Conservation (phyloP, 805 yeast genomes). For the Cyberlindnera mrakii region DNA sequence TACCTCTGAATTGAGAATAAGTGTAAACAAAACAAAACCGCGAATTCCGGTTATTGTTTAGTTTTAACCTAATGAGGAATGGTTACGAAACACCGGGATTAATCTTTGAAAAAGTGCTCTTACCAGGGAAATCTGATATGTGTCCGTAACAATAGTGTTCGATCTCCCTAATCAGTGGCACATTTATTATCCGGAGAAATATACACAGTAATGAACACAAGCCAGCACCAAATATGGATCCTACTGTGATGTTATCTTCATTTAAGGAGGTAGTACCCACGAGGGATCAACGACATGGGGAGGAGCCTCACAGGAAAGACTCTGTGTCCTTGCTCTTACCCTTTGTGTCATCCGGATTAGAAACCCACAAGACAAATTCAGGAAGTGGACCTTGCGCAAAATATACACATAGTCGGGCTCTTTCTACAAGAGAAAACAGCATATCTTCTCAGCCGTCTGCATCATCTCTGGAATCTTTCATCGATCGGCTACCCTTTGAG, state of each 20-base stretch:
- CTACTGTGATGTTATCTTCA: not conserved
- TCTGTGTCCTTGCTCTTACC: conserved; percentile 13
- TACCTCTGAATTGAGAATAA: not conserved
- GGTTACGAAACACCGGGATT: not conserved
- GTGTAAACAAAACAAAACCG: conserved; percentile 4
- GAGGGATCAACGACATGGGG: not conserved
- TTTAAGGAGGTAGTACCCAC: not conserved
- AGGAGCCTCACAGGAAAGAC: not conserved
- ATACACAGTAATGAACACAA: not conserved
- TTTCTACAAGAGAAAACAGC: too few relatives aligned
- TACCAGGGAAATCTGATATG: not conserved
- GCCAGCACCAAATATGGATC: not conserved
- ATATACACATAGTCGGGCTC: too few relatives aligned
- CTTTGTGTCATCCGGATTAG: conserved; percentile 12
- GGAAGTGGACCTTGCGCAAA: too few relatives aligned
- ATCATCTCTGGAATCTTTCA: not conserved
- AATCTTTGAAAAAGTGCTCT: conserved; percentile 1
- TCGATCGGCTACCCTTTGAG: conserved; percentile 34
- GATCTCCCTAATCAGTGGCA: not conserved
- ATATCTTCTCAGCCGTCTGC: too few relatives aligned
- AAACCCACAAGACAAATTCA: not conserved
- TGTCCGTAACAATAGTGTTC: too few relatives aligned
- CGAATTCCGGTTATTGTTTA: conserved; percentile 6
- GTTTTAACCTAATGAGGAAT: conserved; percentile 8
- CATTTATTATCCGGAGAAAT: not conserved